Evolutionary conservation across 2,329 filamentous ascomycete genomes (phyloP), one percentile per base, ranked within the genome.

Genomic region (Aquanectria penicillioides): DNA sequence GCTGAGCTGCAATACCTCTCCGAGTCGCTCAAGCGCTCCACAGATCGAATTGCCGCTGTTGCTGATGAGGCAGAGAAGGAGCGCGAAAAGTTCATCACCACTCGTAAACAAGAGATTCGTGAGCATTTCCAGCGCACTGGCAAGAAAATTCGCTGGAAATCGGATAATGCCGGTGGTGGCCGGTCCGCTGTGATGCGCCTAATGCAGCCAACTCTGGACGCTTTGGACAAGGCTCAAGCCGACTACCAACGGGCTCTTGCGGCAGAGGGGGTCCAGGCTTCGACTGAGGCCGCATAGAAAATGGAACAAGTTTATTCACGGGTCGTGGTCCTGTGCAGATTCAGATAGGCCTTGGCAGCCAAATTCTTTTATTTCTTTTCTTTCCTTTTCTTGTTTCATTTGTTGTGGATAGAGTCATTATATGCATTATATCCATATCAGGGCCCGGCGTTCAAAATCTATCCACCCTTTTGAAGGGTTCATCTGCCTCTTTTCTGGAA

Each of bases 1-100:
- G 83, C 83, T 36, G 94, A 99, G 76, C 83, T 97, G 12, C 87
- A 89, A 6, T 93, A 91, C 61, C 83, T 97, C 41, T 88, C 91
- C 7, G 92, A 97, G 73, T 94, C 93, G 9, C 82, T 99, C 12
- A 86, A 87, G 59, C 87, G 90, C 58, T 94, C 93, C 0, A 81
- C 89, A 54, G 86, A 90, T 59, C 87, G 95, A 22, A 94, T 98
- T 74, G 86, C 90, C 56, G 88, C 89, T 13, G 91, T 97, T 2
- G 91, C 90, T 0, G 84, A 87, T 12, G 89, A 92, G 68, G 95
- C 95, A 0, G 94, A 97, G 70, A 81, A 80, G 52, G 90, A 92
- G 61, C 85, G 92, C 25, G 81, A 88, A 48, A 81, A 83, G n/a
- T 81, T 87, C 50, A 85, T 96, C 13, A 85, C 87, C 36, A 83